Evolutionary conservation across 768 basidiomycete genomes (phyloP).

Genomic region (Macrolepiota albuminosa): DNA sequence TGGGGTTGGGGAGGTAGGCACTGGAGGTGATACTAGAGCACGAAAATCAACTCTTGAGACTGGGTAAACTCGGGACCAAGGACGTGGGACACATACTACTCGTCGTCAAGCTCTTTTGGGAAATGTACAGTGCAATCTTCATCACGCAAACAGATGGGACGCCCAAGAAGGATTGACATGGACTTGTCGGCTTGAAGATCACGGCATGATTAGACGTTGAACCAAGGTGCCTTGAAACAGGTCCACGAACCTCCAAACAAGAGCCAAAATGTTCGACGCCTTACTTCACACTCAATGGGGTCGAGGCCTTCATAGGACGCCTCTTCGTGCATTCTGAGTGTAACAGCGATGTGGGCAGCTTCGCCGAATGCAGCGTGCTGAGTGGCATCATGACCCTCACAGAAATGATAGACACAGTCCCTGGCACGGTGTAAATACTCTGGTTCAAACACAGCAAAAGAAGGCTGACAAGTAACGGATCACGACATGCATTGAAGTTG

Average conservation of each 20-base stretch:
- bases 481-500: constrained; percentile 79
- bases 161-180: constrained; percentile 78
- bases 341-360: constrained; percentile 78
- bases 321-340: constrained; percentile 84
- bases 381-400: constrained; percentile 82
- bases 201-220: constrained; percentile 4
- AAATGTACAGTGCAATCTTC: constrained; percentile 90
- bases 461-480: constrained; percentile 80
- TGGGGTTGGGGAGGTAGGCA: constrained; percentile 82
- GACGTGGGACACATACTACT: constrained; percentile 58
- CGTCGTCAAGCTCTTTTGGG: constrained; percentile 84
- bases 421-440: constrained; percentile 29
- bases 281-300: constrained; percentile 83
- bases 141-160: constrained; percentile 82
- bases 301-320: constrained; percentile 76
- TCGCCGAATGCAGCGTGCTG: constrained; percentile 87
- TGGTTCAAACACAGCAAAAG: not conserved
- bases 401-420: constrained; percentile 84
- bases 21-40: constrained; percentile 69
- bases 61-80: constrained; percentile 26
- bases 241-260: constrained; percentile 71
- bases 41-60: not conserved
- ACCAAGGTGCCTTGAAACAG: not conserved
- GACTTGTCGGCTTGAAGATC: constrained; percentile 73
- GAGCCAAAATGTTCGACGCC: constrained; percentile 86